phyloP scores from a whole-genome alignment of 1,284 basidiomycete genomes.

The Kwoniella shivajii region DNA sequence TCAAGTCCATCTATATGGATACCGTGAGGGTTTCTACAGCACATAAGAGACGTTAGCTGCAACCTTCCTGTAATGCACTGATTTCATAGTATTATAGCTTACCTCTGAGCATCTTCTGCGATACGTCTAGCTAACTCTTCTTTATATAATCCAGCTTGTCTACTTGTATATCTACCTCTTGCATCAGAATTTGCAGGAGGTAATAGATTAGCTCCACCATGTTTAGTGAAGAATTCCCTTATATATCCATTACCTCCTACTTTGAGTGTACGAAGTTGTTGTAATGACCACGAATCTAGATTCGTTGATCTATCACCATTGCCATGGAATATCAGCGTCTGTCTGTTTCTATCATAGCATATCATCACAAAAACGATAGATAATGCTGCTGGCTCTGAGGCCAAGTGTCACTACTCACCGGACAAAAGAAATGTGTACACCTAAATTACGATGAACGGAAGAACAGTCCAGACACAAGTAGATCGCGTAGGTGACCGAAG shows the following conservation, averaged over 20 bases:
- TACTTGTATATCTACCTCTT: conserved; percentile 86
- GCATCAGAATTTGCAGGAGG: conserved; percentile 67
- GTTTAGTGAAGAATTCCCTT: conserved; percentile 84
- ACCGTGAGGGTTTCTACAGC: conserved; percentile 68
- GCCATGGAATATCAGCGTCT: no score
- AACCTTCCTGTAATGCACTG: neutral
- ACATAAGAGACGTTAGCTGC: neutral
- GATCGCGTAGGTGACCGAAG: conserved; percentile 92
- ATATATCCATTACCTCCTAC: conserved; percentile 91
- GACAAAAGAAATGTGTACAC: conserved; percentile 97
- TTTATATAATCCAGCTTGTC: conserved; percentile 84
- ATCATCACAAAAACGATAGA: neutral
- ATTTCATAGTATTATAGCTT: conserved; percentile 37
- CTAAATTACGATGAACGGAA: conserved; percentile 91
- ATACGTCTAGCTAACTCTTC: conserved; percentile 83
- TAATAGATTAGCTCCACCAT: conserved; percentile 74
- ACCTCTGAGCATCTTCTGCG: conserved; percentile 76
- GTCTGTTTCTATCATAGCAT: no score
- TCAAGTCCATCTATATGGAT: conserved; percentile 76
- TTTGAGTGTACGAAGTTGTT: conserved; percentile 94
- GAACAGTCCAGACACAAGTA: conserved; percentile 99
- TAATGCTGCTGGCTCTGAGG: neutral
- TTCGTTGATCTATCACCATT: conserved; percentile 88
- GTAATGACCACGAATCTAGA: conserved; percentile 90
- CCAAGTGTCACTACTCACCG: conserved; percentile 61